Evolutionary conservation across 768 basidiomycete genomes (phyloP).

Genomic region (Boletellus ananas): DNA sequence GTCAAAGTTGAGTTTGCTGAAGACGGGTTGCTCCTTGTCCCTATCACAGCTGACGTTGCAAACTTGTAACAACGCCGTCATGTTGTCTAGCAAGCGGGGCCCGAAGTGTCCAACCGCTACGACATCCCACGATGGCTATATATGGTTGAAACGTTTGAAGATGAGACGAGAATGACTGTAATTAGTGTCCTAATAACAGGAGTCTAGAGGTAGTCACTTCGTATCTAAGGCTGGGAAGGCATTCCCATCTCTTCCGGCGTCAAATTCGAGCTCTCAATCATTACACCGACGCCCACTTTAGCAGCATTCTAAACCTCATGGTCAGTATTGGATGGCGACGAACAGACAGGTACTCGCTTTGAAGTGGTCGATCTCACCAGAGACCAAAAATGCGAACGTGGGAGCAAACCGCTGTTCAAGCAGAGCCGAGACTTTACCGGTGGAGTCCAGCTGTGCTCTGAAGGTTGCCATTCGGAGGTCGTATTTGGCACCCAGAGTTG

Average conservation of each 20-base stretch:
- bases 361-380: constrained; percentile 98
- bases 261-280: constrained; percentile 85
- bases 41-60: constrained; percentile 47
- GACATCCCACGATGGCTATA: constrained; percentile 18
- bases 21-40: constrained; percentile 47
- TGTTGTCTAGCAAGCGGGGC: background rate
- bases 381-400: constrained; percentile 88
- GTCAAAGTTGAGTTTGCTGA: constrained; percentile 56
- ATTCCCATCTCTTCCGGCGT: constrained; percentile 82
- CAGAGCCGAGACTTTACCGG: constrained; percentile 91
- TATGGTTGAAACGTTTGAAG: background rate
- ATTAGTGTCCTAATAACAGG: constrained; percentile 20
- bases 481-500: constrained; percentile 94
- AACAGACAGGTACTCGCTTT: constrained; percentile 54
- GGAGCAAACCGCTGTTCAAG: constrained; percentile 97
- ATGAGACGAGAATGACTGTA: constrained; percentile 16
- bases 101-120: background rate
- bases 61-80: constrained; percentile 46
- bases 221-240: constrained; percentile 47
- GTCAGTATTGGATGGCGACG: background rate
- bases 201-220: constrained; percentile 29
- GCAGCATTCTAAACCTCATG: constrained; percentile 66
- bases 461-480: constrained; percentile 93
- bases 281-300: constrained; percentile 95
- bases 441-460: constrained; percentile 91